Evolutionary conservation across 495 filamentous ascomycete genomes (phyloP), one percentile per base, ranked within the genome.

Genomic region (Trichoderma reesei): DNA sequence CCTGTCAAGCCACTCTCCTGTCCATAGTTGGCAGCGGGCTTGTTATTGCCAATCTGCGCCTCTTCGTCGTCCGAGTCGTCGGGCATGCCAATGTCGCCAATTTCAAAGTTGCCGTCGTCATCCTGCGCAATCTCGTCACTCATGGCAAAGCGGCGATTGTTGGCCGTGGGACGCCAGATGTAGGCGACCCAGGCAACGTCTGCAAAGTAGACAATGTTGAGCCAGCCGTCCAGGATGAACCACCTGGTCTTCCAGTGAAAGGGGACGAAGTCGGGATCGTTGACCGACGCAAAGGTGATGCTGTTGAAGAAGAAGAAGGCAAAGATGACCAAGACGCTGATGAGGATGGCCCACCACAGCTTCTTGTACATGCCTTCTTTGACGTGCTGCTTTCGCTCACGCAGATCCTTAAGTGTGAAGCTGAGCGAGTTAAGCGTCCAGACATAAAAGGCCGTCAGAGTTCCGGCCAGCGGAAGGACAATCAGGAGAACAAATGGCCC

Each of bases 71-170:
- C 93, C 54, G 92, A 82, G 72, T 91, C 80, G 39, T 82, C 81
- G 6, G 78, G 78, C n/a, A 74, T 90, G 36, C 90, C 91, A 60
- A 99, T 89, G 42, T 91, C 92, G 13, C 90, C 89, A 68, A 99
- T 96, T 73, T 99, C 95, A 69, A 99, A 98, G 11, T 91, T 94
- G 33, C 82, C 83, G 70, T 98, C 95, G 68, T 99, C 94, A 74
- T 99, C 92, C 83, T 97, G 94, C 7, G 95, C 94, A 71, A 99
- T 86, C 85, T 98, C 94, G 69, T 99, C 94, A 76, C 89, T 93
- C 94, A 99, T 99, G 39, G 94, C 94, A 71, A 99, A 99, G 65
- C 94, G 84, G 68, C 93, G 82, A 77, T 99, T 99, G 74, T 99
- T 98, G 44, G 86, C 92, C 31, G 94, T 97, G 37, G 94, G 94